A percentile compares a stretch with the other conserved stretches of the same genome.
These are phyloP conservation scores for Dendrobium huoshanense DNA, from an alignment of 106 monocot genomes.

Conservation along the genomic window DNA sequence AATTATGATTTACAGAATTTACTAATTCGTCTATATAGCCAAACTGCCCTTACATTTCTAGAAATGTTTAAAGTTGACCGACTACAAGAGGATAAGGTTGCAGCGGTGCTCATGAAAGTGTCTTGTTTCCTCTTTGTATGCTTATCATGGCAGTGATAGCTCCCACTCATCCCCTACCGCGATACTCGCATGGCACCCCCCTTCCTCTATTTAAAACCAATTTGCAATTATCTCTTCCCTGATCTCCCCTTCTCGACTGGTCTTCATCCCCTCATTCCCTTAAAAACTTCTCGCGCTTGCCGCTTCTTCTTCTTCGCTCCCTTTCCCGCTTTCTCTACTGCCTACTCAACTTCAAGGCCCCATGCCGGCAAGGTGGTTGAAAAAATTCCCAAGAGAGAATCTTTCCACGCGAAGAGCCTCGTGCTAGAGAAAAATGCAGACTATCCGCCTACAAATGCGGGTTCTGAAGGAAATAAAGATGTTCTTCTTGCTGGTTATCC, in stretches of 20 bases:
- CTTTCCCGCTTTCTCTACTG: not conserved
- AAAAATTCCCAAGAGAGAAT: conserved; percentile 18
- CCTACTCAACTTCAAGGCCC: not conserved
- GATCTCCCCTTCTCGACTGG: not conserved
- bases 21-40: too few species aligned
- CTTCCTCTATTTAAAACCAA: not conserved
- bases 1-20: too few species aligned
- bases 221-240: not conserved
- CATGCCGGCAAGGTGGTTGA: conserved; percentile 20
- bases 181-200: conserved; percentile 10
- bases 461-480: too few species aligned
- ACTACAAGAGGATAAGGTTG: not conserved
- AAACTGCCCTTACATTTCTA: too few species aligned
- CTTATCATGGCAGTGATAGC: not conserved
- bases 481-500: not conserved
- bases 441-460: too few species aligned
- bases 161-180: not conserved
- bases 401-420: conserved; percentile 1
- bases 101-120: not conserved
- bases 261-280: not conserved
- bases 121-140: not conserved
- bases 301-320: not conserved
- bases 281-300: conserved; percentile 1
- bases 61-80: too few species aligned
- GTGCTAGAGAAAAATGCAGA: not conserved